phyloP scores from a whole-genome alignment of 495 filamentous ascomycete species.

The Podospora comata region DNA sequence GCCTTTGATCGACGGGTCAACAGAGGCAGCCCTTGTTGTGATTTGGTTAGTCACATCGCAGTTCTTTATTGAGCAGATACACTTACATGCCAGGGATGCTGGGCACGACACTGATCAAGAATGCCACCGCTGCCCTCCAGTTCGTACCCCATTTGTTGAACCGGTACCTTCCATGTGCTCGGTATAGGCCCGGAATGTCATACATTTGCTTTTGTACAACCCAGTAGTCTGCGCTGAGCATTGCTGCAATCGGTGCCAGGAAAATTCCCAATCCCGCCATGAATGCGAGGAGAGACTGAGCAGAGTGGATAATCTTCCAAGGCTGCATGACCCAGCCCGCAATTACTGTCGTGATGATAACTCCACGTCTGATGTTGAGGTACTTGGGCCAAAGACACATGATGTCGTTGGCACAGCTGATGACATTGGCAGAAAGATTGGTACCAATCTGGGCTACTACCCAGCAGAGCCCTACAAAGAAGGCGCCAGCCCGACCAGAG shows the following conservation, averaged over 20 bases:
- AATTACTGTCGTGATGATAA: constrained; percentile 56
- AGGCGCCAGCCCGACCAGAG: constrained; percentile 50
- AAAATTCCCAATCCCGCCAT: constrained; percentile 50
- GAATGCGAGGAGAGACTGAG: constrained; percentile 57
- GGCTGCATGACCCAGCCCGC: constrained; percentile 58
- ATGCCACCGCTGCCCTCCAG: constrained; percentile 43
- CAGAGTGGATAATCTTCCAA: constrained; percentile 61
- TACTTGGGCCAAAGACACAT: constrained; percentile 56
- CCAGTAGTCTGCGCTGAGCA: constrained; percentile 51
- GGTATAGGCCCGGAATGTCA: constrained; percentile 45
- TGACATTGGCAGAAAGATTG: constrained; percentile 65
- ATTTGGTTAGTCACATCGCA: constrained; percentile 10
- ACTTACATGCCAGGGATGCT: constrained; percentile 41
- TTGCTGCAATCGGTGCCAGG: constrained; percentile 47
- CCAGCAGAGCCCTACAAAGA: constrained; percentile 52
- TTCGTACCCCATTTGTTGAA: constrained; percentile 40
- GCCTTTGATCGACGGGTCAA: constrained; percentile 21
- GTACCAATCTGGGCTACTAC: constrained; percentile 57
- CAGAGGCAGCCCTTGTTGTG: constrained; percentile 24
- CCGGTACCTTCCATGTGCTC: constrained; percentile 35
- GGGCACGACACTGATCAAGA: constrained; percentile 39
- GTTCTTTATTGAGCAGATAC: neutral
- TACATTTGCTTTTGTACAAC: constrained; percentile 43
- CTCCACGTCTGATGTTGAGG: constrained; percentile 62
- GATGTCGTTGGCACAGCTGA: constrained; percentile 64